phyloP scores from a whole-genome alignment of 495 filamentous ascomycete genomes.

The Talaromyces ruber region DNA sequence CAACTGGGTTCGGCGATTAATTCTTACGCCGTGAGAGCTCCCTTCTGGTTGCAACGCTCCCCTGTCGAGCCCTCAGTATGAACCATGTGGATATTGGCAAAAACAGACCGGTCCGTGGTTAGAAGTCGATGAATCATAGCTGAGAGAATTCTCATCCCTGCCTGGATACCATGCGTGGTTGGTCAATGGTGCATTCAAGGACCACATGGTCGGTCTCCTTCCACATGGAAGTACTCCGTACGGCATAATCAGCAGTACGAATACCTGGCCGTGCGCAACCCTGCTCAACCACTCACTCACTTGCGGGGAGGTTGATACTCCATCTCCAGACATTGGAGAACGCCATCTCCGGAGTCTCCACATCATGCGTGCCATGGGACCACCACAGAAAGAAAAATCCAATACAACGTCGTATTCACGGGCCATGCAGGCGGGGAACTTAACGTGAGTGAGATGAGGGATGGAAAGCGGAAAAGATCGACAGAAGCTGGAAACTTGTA shows the following conservation, averaged over 20 bases:
- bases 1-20: neutral
- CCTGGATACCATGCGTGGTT: neutral
- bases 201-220: neutral
- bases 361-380: conserved; percentile 1
- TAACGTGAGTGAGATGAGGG: neutral
- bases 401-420: conserved; percentile 5
- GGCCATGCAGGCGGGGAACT: neutral
- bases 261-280: neutral
- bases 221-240: neutral
- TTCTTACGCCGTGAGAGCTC: neutral
- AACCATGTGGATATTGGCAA: neutral
- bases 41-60: neutral
- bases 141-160: neutral
- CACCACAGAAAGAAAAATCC: neutral
- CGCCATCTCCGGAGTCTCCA: neutral
- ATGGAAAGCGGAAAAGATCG: neutral
- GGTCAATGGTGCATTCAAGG: neutral
- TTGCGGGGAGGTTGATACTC: neutral
- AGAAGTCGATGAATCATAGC: neutral
- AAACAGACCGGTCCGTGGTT: neutral
- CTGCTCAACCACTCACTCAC: neutral
- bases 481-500: neutral
- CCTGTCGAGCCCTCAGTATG: neutral
- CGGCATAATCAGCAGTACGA: neutral
- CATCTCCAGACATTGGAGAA: neutral